A percentile compares a stretch with the other conserved stretches of the same genome.
Conservation (phyloP, 176 grass and related monocot species). For the Oryza punctata region DNA sequence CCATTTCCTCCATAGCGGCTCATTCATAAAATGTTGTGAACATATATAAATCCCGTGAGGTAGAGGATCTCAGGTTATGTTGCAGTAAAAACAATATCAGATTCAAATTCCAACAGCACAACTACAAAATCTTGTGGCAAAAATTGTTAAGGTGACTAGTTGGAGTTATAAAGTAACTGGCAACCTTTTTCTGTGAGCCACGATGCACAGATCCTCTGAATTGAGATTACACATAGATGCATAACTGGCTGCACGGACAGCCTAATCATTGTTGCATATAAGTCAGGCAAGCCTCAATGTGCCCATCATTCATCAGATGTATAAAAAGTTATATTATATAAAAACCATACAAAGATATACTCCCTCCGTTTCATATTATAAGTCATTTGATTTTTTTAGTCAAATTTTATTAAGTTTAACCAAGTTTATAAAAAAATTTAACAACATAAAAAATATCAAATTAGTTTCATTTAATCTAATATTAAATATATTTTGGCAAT, state of each 20-base stretch:
- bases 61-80: not conserved
- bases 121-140: not conserved
- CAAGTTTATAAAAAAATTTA: too few species aligned
- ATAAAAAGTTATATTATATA: not conserved
- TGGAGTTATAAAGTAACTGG: not conserved
- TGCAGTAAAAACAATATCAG: not conserved
- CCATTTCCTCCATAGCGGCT: not conserved
- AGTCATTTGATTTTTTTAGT: too few species aligned
- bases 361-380: too few species aligned
- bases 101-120: not conserved
- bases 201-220: not conserved
- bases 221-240: not conserved
- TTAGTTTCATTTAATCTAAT: too few species aligned
- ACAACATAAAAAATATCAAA: too few species aligned
- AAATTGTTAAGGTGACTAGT: not conserved
- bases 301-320: not conserved
- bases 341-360: not conserved
- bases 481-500: too few species aligned
- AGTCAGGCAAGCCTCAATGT: not conserved
- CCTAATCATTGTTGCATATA: constrained; percentile 3
- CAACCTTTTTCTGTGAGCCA: not conserved
- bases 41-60: not conserved
- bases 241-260: not conserved
- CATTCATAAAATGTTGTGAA: constrained; percentile 3
- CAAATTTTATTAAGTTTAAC: too few species aligned